phyloP scores from a whole-genome alignment of 2,329 filamentous ascomycete genomes.

The Sporothrix luriei region DNA sequence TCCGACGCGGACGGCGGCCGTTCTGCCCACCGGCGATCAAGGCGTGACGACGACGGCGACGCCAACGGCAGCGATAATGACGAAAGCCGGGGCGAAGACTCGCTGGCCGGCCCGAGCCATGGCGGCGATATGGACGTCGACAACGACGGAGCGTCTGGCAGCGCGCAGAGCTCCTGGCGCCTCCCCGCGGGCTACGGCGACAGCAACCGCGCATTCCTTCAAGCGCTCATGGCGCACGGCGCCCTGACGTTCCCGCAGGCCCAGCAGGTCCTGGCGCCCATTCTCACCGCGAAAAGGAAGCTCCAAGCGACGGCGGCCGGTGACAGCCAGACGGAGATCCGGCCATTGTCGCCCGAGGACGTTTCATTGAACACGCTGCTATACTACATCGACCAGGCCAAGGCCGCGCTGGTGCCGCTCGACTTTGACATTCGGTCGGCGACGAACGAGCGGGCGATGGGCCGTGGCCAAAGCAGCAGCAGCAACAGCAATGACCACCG shows the following conservation, averaged over 20 bases:
- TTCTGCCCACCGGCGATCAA: neutral
- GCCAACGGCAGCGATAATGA: constrained; percentile 7
- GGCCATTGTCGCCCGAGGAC: constrained; percentile 52
- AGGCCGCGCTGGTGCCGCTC: constrained; percentile 72
- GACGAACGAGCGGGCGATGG: constrained; percentile 60
- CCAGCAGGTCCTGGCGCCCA: constrained; percentile 72
- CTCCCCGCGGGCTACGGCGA: constrained; percentile 53
- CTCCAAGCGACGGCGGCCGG: constrained; percentile 68
- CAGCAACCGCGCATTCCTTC: constrained; percentile 83
- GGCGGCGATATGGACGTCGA: constrained; percentile 2
- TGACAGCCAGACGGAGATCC: constrained; percentile 59
- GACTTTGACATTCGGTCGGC: constrained; percentile 85
- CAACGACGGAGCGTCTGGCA: neutral
- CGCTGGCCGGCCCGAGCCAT: constrained; percentile 15
- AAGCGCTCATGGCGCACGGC: constrained; percentile 79
- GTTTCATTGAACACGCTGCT: constrained; percentile 69
- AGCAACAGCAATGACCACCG: constrained; percentile 54
- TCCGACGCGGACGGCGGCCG: constrained; percentile 1
- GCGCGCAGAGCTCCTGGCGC: constrained; percentile 4
- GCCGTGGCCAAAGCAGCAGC: constrained; percentile 29
- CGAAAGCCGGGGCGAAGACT: neutral
- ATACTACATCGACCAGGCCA: constrained; percentile 69
- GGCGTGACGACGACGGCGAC: neutral
- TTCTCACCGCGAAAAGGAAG: constrained; percentile 58
- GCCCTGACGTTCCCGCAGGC: constrained; percentile 75